phyloP scores from a whole-genome alignment of 768 basidiomycete species.

The Pisolithus marmoratus region DNA sequence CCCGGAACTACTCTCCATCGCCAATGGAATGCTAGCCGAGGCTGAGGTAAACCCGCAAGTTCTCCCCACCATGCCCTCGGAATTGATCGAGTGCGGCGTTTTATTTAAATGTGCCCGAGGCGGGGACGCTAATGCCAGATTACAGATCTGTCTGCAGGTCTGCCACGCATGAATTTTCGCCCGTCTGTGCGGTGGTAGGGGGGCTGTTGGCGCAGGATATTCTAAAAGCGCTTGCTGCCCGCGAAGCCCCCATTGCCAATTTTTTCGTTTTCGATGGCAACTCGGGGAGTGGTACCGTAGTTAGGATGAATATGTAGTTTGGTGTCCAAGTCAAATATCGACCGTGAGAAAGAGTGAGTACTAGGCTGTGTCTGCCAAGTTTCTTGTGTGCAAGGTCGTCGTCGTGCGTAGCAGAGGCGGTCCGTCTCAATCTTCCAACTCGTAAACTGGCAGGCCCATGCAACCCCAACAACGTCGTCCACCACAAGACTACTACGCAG shows the following conservation, averaged over 20 bases:
- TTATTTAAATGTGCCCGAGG: not conserved
- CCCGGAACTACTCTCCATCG: slow-evolving; percentile 57
- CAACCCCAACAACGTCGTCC: slow-evolving; percentile 34
- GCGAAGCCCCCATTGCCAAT: slow-evolving; percentile 91
- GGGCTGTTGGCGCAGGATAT: slow-evolving; percentile 95
- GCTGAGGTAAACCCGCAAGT: slow-evolving; percentile 71
- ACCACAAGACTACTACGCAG: slow-evolving; percentile 54
- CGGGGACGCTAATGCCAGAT: slow-evolving; percentile 7
- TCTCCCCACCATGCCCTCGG: slow-evolving; percentile 48
- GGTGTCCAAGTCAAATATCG: too few species aligned
- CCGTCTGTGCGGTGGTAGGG: slow-evolving; percentile 91
- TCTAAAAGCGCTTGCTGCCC: slow-evolving; percentile 81
- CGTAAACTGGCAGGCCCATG: slow-evolving; percentile 28
- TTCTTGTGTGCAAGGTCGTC: slow-evolving; percentile 12
- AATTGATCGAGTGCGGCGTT: slow-evolving; percentile 53
- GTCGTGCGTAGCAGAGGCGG: slow-evolving; percentile 5
- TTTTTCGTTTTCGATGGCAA: slow-evolving; percentile 85
- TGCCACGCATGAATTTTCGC: slow-evolving; percentile 83
- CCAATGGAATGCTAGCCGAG: slow-evolving; percentile 51
- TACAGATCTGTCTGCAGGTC: slow-evolving; percentile 39
- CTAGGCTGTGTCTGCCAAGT: not conserved
- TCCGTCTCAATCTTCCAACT: slow-evolving; percentile 8
- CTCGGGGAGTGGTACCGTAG: slow-evolving; percentile 71
- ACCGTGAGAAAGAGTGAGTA: not conserved
- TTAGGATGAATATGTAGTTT: slow-evolving; percentile 41